phyloP scores from a whole-genome alignment of 225 moss, liverwort and hornwort species.

The Bryum argenteum region DNA sequence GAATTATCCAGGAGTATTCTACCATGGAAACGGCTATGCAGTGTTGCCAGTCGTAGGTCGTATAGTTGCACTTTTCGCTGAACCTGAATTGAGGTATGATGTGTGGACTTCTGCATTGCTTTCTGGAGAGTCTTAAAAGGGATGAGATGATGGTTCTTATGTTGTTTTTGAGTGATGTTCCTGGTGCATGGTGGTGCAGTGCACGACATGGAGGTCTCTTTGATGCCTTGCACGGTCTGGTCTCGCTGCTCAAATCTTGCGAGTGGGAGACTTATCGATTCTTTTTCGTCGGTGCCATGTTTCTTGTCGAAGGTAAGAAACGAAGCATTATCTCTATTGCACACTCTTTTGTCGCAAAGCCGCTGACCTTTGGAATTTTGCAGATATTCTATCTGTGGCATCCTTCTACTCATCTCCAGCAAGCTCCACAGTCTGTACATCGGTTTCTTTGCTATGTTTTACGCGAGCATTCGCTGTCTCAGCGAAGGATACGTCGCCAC shows the following conservation, averaged over 20 bases:
- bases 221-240: conserved; percentile 72
- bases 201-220: conserved; percentile 78
- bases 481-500: conserved; percentile 43
- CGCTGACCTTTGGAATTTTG: conserved; percentile 25
- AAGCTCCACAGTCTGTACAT: conserved; percentile 54
- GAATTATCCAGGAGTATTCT: conserved; percentile 88
- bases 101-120: conserved; percentile 21
- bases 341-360: not conserved
- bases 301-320: conserved; percentile 72
- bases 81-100: conserved; percentile 75
- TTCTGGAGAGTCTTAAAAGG: conserved; percentile 4
- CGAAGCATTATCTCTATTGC: conserved; percentile 15
- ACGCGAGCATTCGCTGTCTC: conserved; percentile 52
- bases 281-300: conserved; percentile 76
- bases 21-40: conserved; percentile 73
- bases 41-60: conserved; percentile 90
- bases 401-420: conserved; percentile 66
- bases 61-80: conserved; percentile 86
- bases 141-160: conserved; percentile 20
- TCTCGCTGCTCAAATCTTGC: conserved; percentile 72
- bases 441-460: conserved; percentile 72
- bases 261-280: conserved; percentile 71
- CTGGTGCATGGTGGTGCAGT: conserved; percentile 49
- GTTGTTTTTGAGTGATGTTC: conserved; percentile 4
- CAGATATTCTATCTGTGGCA: conserved; percentile 83